These are phyloP conservation scores for Acacia crassicarpa DNA, from an alignment of 306 rosid genomes.

Conservation along the genomic window DNA sequence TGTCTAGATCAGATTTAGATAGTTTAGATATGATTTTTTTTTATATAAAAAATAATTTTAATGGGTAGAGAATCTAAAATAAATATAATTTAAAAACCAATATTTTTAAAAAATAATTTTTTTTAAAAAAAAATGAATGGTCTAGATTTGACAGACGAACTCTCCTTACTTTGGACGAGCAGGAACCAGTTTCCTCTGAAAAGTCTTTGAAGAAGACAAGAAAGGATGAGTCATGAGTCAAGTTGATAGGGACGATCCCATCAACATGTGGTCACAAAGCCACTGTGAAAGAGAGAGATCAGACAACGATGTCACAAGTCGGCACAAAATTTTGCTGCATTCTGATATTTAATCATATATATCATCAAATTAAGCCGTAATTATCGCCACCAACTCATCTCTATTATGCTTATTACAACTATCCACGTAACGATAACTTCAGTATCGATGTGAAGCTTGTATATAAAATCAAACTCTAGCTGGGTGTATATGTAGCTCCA, in stretches of 20 bases:
- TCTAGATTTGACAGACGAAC: too few species aligned
- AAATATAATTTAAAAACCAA: too few species aligned
- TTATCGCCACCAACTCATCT: not conserved
- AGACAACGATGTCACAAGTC: not conserved
- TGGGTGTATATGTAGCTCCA: not conserved
- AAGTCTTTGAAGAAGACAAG: slow-evolving; percentile 14
- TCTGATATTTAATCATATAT: not conserved
- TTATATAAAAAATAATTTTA: too few species aligned
- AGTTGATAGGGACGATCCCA: not conserved
- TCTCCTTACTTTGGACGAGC: too few species aligned
- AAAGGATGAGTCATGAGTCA: not conserved
- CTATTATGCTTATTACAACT: not conserved
- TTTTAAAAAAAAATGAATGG: too few species aligned
- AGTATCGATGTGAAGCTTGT: not conserved
- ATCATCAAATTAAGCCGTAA: not conserved
- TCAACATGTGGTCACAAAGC: not conserved
- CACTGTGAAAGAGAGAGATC: not conserved
- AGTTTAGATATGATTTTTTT: too few species aligned
- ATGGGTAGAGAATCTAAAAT: too few species aligned
- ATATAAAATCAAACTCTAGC: not conserved
- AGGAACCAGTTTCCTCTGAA: not conserved
- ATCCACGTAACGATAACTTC: not conserved
- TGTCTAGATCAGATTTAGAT: too few species aligned
- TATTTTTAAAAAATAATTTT: too few species aligned
- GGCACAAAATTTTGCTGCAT: not conserved